These are phyloP conservation scores for Boletus subcaerulescens DNA, from an alignment of 768 basidiomycete species.

Conservation along the genomic window DNA sequence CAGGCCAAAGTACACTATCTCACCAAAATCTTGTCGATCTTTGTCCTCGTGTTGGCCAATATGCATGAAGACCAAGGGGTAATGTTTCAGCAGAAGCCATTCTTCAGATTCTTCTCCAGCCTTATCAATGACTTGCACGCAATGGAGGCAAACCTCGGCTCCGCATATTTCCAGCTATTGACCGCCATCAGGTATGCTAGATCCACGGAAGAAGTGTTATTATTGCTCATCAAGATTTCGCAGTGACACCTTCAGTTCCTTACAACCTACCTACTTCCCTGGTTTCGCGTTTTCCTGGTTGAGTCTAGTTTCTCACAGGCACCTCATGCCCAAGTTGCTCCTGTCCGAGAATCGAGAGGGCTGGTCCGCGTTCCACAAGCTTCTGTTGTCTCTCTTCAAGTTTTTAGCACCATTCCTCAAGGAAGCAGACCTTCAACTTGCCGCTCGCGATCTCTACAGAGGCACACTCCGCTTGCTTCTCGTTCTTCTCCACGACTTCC, in stretches of 20 bases:
- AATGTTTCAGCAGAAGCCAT: conserved; percentile 94
- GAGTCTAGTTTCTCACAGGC: conserved; percentile 89
- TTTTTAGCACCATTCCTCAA: conserved; percentile 92
- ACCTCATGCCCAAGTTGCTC: conserved; percentile 96
- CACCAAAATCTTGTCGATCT: conserved; percentile 95
- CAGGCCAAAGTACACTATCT: conserved; percentile 95
- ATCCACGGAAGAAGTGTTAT: not conserved
- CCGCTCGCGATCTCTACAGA: conserved; percentile 85
- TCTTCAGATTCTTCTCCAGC: conserved; percentile 98
- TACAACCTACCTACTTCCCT: conserved; percentile 95
- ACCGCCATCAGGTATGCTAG: conserved; percentile 74
- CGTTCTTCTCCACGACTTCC: conserved; percentile 97
- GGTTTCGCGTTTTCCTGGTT: conserved; percentile 99
- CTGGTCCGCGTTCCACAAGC: conserved; percentile 95
- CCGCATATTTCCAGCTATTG: conserved; percentile 87
- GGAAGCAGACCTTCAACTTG: conserved; percentile 71
- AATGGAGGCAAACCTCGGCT: conserved; percentile 80
- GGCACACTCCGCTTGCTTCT: conserved; percentile 88
- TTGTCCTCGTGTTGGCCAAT: conserved; percentile 92
- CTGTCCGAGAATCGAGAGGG: conserved; percentile 89
- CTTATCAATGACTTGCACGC: conserved; percentile 87
- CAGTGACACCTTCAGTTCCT: conserved; percentile 92
- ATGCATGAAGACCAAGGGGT: conserved; percentile 92
- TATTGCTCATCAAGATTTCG: conserved; percentile 1
- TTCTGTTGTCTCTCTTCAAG: conserved; percentile 90